phyloP scores from a whole-genome alignment of 2,329 filamentous ascomycete genomes.

The Rhynchosporium agropyri region DNA sequence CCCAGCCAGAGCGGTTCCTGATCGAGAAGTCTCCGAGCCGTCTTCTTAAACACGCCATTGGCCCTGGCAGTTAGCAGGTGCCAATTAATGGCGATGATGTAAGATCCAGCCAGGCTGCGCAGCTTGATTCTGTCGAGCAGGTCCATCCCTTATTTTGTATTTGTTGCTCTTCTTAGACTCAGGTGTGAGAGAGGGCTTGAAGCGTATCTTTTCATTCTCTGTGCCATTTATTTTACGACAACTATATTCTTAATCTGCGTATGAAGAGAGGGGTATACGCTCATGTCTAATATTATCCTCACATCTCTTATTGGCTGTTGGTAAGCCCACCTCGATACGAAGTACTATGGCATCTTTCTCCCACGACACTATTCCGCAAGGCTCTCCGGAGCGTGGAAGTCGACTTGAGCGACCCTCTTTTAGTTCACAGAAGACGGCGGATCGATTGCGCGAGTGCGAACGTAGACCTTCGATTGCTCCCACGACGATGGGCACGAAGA shows the following conservation, averaged over 20 bases:
- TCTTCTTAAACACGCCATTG: slow-evolving; percentile 19
- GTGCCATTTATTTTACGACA: neutral
- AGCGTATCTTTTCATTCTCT: neutral
- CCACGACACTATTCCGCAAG: slow-evolving; percentile 4
- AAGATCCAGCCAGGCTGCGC: slow-evolving; percentile 1
- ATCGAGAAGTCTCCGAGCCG: slow-evolving; percentile 19
- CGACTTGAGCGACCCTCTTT: slow-evolving; percentile 29
- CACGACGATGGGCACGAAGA: slow-evolving; percentile 27
- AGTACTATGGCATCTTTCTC: slow-evolving; percentile 13
- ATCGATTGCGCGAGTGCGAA: slow-evolving; percentile 34
- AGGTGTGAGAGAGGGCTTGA: neutral
- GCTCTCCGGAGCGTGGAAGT: slow-evolving; percentile 25
- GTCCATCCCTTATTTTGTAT: neutral
- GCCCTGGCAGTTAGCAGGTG: slow-evolving; percentile 9
- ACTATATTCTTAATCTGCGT: neutral
- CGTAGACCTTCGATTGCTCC: slow-evolving; percentile 19
- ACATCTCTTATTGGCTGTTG: slow-evolving; percentile 1
- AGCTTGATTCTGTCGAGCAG: slow-evolving; percentile 13
- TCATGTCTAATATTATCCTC: neutral
- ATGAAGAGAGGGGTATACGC: neutral
- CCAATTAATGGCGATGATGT: slow-evolving; percentile 13
- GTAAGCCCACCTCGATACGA: neutral
- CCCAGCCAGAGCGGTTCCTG: slow-evolving; percentile 10
- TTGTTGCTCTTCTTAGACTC: neutral
- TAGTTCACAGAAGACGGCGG: slow-evolving; percentile 32